A percentile compares a stretch with the other conserved stretches of the same genome.
These are phyloP conservation scores for Rhizodiscina lignyota DNA, from an alignment of 495 filamentous ascomycete species.

Conservation along the genomic window DNA sequence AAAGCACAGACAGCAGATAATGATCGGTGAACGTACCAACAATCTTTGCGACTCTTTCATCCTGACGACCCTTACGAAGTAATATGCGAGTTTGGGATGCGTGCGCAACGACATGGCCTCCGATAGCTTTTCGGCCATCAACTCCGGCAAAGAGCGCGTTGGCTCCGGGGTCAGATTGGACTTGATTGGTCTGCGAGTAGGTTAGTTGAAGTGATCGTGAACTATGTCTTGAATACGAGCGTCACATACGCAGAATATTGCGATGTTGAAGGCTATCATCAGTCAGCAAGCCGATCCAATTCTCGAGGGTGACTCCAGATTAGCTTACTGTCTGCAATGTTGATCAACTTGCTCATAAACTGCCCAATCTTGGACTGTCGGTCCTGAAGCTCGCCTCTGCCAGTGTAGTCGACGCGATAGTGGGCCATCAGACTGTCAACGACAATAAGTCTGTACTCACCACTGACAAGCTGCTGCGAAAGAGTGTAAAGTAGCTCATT, in stretches of 20 bases:
- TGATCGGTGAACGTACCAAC: too few relatives aligned
- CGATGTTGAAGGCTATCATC: constrained; percentile 54
- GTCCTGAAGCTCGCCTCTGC: constrained; percentile 60
- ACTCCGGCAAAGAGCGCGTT: constrained; percentile 64
- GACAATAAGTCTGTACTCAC: constrained; percentile 55
- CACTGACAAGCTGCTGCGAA: constrained; percentile 45
- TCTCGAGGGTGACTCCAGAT: not conserved
- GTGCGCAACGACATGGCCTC: constrained; percentile 67
- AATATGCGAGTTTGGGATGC: constrained; percentile 60
- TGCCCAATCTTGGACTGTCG: constrained; percentile 61
- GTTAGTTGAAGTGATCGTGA: not conserved
- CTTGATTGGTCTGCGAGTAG: constrained; percentile 51
- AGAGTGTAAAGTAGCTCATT: constrained; percentile 52
- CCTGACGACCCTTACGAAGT: constrained; percentile 59
- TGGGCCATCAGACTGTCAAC: constrained; percentile 70
- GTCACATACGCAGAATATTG: constrained; percentile 46
- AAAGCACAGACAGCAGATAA: constrained; percentile 46
- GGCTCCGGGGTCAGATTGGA: constrained; percentile 67
- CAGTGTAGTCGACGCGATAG: constrained; percentile 59
- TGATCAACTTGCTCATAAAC: constrained; percentile 50
- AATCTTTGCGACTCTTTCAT: constrained; percentile 67
- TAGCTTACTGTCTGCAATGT: constrained; percentile 51
- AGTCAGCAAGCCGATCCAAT: not conserved
- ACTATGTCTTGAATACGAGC: not conserved
- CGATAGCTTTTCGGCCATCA: constrained; percentile 59